Conservation (phyloP, 2,329 filamentous ascomycete species). For the Aspergillus sp. region DNA sequence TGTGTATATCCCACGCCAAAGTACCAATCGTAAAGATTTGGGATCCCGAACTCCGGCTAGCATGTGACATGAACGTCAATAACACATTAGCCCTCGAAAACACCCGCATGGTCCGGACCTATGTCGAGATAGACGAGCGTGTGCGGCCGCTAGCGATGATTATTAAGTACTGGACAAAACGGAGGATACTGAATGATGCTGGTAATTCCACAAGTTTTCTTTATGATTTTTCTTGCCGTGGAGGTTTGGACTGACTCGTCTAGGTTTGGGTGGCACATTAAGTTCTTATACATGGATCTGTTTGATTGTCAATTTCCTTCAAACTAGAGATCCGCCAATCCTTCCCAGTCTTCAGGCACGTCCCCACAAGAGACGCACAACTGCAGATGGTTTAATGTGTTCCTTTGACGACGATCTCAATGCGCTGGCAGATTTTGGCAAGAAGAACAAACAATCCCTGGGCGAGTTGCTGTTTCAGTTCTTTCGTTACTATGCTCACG, state of each 20-base stretch:
- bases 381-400: conserved; percentile 60
- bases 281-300: conserved; percentile 99
- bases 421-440: conserved; percentile 65
- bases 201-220: conserved; percentile 51
- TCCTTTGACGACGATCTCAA: conserved; percentile 83
- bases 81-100: conserved; percentile 93
- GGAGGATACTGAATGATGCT: conserved; percentile 88
- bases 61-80: conserved; percentile 98
- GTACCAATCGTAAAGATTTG: conserved; percentile 98
- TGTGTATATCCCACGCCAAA: conserved; percentile 90
- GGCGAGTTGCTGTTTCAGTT: conserved; percentile 91
- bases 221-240: neutral
- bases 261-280: conserved; percentile 85
- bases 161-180: conserved; percentile 94
- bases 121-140: conserved; percentile 85
- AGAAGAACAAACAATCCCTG: conserved; percentile 70
- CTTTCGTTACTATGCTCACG: conserved; percentile 89
- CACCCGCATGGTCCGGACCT: conserved; percentile 95
- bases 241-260: conserved; percentile 11
- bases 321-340: conserved; percentile 75
- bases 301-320: conserved; percentile 92
- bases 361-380: conserved; percentile 54
- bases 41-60: conserved; percentile 84
- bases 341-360: conserved; percentile 78
- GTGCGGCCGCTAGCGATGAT: conserved; percentile 93